Conservation (phyloP, 306 rosid genomes). For the Casuarina cunninghamiana region DNA sequence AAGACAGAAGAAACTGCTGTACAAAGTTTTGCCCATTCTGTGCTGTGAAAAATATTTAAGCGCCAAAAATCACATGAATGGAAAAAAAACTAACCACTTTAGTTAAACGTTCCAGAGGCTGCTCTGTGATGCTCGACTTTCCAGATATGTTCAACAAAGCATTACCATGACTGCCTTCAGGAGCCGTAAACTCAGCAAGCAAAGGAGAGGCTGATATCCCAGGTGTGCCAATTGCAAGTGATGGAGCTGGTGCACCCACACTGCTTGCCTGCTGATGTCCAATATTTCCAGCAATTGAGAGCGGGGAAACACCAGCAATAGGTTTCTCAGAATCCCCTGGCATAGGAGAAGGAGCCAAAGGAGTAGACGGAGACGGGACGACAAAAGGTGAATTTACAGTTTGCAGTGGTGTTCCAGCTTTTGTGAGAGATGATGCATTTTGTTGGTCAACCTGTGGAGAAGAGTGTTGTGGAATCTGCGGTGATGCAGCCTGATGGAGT, state of each 20-base stretch:
- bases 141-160: constrained; percentile 55
- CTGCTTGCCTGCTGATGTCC: constrained; percentile 65
- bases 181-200: constrained; percentile 79
- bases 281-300: constrained; percentile 61
- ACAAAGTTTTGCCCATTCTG: background rate
- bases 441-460: constrained; percentile 94
- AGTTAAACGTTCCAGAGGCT: constrained; percentile 80
- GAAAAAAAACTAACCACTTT: constrained; percentile 63
- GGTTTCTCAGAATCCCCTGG: constrained; percentile 84
- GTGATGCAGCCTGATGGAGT: constrained; percentile 76
- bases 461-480: constrained; percentile 82
- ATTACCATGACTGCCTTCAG: constrained; percentile 59
- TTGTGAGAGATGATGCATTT: constrained; percentile 51
- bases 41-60: constrained; percentile 1
- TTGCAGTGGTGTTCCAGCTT: constrained; percentile 79
- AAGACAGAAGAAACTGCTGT: background rate
- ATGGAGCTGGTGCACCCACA: constrained; percentile 60
- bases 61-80: constrained; percentile 3
- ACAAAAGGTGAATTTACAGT: constrained; percentile 79
- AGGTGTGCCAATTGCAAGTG: constrained; percentile 96
- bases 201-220: constrained; percentile 98
- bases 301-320: constrained; percentile 51
- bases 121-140: constrained; percentile 67
- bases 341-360: constrained; percentile 83
- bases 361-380: constrained; percentile 85